Conservation (phyloP, 148 eudicot species). For the Polygonum aviculare region DNA sequence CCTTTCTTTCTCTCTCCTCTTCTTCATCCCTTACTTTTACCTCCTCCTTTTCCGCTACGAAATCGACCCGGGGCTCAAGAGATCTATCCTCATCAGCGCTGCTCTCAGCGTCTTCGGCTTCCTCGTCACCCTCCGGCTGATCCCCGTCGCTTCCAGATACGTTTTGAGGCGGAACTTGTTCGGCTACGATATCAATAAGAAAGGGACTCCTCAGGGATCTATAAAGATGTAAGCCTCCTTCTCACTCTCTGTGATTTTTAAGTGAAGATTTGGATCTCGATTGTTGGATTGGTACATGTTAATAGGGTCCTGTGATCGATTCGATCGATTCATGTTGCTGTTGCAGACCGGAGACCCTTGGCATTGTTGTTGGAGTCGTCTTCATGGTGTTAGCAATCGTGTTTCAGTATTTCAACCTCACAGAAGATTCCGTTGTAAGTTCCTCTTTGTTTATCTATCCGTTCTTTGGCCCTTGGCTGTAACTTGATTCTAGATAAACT, state of each 20-base stretch:
- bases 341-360: constrained; percentile 93
- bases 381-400: constrained; percentile 71
- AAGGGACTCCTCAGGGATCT: constrained; percentile 71
- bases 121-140: constrained; percentile 40
- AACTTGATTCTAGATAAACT: neutral
- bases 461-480: neutral
- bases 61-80: constrained; percentile 44
- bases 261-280: neutral
- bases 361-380: constrained; percentile 82
- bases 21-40: constrained; percentile 57
- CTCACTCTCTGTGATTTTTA: neutral
- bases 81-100: constrained; percentile 63
- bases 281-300: neutral
- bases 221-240: constrained; percentile 56
- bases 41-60: constrained; percentile 43
- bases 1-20: constrained; percentile 26
- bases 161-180: constrained; percentile 72
- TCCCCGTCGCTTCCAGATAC: constrained; percentile 83
- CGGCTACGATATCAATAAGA: constrained; percentile 86
- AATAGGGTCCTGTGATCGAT: neutral
- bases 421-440: constrained; percentile 84
- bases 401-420: constrained; percentile 80
- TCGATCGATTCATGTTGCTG: neutral
- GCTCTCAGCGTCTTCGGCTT: constrained; percentile 53
- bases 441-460: neutral